Evolutionary conservation across 331 rosid species (phyloP), one percentile per base, ranked within the genome.

Genomic region (Prunus yedoensis): DNA sequence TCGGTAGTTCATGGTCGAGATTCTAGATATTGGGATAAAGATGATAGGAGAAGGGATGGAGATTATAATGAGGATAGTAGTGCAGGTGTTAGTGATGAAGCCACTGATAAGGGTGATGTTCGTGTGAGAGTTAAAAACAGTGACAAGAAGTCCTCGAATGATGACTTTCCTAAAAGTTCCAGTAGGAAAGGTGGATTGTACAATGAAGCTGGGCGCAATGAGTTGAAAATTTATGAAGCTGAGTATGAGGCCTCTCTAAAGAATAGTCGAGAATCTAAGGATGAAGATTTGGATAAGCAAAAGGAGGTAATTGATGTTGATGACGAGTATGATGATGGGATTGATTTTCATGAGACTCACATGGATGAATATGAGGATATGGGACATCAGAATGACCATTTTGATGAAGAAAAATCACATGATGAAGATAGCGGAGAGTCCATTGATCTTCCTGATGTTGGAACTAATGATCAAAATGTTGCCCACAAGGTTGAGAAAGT

Each of bases 191-290:
- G 90, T 76, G 98, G 96, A 69, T 87, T 94, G 82, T 94, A 94
- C 83, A 94, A 91, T 71, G 98, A 94, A 84, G 98, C 96, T 56
- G 98, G 98, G 20, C 98, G 98, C 30, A 85, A 90, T 77, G 98
- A 94, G 82, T 78, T 94, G 89, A 91, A 88, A 84, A 85, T 80
- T 73, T 94, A 91, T 38, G 98, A 94, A 81, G 96, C 90, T 25
- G 90, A 91, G 77, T 94, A 91, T 32, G 96, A 94, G 91, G 98
- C 97, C 58, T 91, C 98, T 45, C 72, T 94, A 80, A 85, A 86
- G 79, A 86, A 76, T 80, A 73, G 60, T 53, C 78, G 79, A 64
- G 65, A 76, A 27, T 57, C 72, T 18, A 82, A 79, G 64, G 86
- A 54, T 14, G 83, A 82, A 66, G 74, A 74, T 83, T 68, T 32